These are phyloP conservation scores for Trametes pubescens DNA, from an alignment of 1,284 basidiomycete genomes.

Conservation along the genomic window DNA sequence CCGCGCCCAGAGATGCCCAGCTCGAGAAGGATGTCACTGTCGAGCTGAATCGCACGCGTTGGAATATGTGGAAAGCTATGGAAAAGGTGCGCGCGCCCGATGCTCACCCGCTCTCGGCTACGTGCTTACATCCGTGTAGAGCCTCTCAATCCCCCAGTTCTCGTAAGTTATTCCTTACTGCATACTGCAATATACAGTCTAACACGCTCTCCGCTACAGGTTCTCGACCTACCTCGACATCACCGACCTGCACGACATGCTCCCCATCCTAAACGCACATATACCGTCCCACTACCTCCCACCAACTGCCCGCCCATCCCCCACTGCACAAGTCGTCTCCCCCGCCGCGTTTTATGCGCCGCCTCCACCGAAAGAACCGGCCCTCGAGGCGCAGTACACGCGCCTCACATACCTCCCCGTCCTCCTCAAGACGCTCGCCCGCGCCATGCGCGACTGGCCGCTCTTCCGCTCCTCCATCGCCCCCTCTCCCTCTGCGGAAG, in stretches of 20 bases:
- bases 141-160: slow-evolving; percentile 69
- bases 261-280: slow-evolving; percentile 74
- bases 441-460: slow-evolving; percentile 86
- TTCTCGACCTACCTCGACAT: slow-evolving; percentile 87
- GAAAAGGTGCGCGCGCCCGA: slow-evolving; percentile 58
- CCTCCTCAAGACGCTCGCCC: slow-evolving; percentile 85
- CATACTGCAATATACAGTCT: background rate
- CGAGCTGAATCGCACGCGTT: slow-evolving; percentile 80
- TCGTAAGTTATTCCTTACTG: slow-evolving; percentile 36
- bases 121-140: slow-evolving; percentile 51
- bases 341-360: slow-evolving; percentile 54
- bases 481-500: slow-evolving; percentile 33
- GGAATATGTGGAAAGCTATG: slow-evolving; percentile 91
- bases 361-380: slow-evolving; percentile 49
- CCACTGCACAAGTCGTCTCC: slow-evolving; percentile 51
- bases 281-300: slow-evolving; percentile 74
- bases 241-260: slow-evolving; percentile 75
- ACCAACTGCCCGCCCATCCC: slow-evolving; percentile 39
- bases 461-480: slow-evolving; percentile 80
- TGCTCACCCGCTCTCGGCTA: background rate
- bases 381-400: slow-evolving; percentile 60
- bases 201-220: slow-evolving; percentile 42
- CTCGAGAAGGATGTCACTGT: slow-evolving; percentile 59
- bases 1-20: slow-evolving; percentile 25
- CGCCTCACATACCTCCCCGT: slow-evolving; percentile 87